These are phyloP conservation scores for Rhytidhysteron rufulum DNA, from an alignment of 2,329 filamentous ascomycete species.

Conservation along the genomic window DNA sequence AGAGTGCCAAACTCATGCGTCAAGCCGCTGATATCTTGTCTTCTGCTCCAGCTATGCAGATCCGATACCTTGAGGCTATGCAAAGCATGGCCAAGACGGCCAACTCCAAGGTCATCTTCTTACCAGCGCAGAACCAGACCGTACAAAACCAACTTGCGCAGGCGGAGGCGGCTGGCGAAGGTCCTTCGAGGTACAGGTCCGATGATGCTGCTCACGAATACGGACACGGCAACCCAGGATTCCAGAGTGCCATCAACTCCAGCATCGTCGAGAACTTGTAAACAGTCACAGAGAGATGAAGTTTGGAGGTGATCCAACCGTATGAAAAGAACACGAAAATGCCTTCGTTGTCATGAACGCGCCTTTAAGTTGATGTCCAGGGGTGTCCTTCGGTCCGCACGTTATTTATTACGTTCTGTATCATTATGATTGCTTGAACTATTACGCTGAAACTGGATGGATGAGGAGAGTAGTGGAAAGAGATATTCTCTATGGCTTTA, in stretches of 20 bases:
- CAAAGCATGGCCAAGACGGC: slow-evolving; percentile 96
- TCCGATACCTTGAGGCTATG: slow-evolving; percentile 89
- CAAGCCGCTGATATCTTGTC: slow-evolving; percentile 84
- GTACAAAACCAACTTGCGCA: slow-evolving; percentile 52
- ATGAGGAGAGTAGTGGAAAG: too few relatives aligned
- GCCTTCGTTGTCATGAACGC: too few relatives aligned
- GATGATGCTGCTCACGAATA: slow-evolving; percentile 26
- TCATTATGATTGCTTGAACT: too few relatives aligned
- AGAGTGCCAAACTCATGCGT: slow-evolving; percentile 87
- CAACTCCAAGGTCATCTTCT: slow-evolving; percentile 82
- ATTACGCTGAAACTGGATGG: too few relatives aligned
- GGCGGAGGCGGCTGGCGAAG: slow-evolving; percentile 53
- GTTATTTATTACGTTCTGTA: too few relatives aligned
- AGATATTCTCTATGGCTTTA: too few relatives aligned
- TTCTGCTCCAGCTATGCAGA: slow-evolving; percentile 82
- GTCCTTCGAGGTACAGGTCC: slow-evolving; percentile 46
- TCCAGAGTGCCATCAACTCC: slow-evolving; percentile 79
- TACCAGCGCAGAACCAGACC: slow-evolving; percentile 53
- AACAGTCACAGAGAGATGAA: too few relatives aligned
- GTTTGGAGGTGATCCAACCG: too few relatives aligned
- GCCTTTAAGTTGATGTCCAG: too few relatives aligned
- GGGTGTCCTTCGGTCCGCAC: too few relatives aligned
- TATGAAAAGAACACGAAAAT: too few relatives aligned
- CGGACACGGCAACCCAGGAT: slow-evolving; percentile 48
- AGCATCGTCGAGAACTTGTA: slow-evolving; percentile 82